phyloP scores from a whole-genome alignment of 108 stramenopile genomes.

The Parmales sp. region DNA sequence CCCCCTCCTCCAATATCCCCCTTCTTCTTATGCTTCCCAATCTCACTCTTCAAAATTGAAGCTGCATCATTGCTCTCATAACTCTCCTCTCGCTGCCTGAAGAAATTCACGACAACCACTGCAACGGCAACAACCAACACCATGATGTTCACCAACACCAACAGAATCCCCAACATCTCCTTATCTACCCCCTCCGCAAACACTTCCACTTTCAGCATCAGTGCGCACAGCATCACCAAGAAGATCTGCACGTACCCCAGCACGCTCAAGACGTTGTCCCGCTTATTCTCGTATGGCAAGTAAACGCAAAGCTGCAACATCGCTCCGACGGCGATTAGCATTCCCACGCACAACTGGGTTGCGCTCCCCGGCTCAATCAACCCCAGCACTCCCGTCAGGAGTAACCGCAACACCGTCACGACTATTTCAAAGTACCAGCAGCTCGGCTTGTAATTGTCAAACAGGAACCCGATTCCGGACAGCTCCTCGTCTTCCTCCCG shows the following conservation, averaged over 20 bases:
- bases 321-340: background rate
- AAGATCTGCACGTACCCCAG: background rate
- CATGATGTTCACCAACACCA: too few species aligned
- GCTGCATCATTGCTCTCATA: too few species aligned
- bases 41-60: too few species aligned
- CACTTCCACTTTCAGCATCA: background rate
- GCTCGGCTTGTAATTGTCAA: background rate
- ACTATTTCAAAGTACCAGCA: conserved; percentile 1
- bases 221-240: background rate
- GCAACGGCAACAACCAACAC: too few species aligned
- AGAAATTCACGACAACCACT: too few species aligned
- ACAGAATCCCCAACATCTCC: too few species aligned
- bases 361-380: background rate
- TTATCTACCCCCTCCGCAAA: too few species aligned
- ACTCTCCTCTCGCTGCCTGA: too few species aligned
- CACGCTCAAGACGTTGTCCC: background rate
- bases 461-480: background rate
- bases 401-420: background rate
- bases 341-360: background rate
- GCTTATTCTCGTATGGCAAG: background rate
- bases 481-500: conserved; percentile 1
- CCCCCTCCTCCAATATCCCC: background rate
- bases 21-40: background rate
- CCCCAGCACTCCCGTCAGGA: background rate
- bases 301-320: background rate